Evolutionary conservation across 371 early-diverging fungal species (phyloP), one percentile per base, ranked within the genome.

Genomic region (Apophysomyces ossiformis): DNA sequence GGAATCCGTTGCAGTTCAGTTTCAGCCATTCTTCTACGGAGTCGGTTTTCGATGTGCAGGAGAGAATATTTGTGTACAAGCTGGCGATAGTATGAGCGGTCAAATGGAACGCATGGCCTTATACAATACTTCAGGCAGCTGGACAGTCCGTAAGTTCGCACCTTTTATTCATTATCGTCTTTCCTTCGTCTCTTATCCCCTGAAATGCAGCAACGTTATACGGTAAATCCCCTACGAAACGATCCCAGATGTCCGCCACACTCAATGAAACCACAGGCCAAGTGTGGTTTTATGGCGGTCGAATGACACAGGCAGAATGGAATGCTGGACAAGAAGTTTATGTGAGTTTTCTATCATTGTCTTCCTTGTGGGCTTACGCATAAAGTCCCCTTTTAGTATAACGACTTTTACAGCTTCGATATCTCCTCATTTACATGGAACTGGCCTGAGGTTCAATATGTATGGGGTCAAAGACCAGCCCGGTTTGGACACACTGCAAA

Each of bases 331-430:
- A 9, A 16, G 39, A 46, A 26, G 9, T 37, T 37, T 70, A 63
- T 37, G 63, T 54, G 57, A 37, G 63, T 68, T 26, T 26, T n/a
- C 21, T 26, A 50, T 26, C 9, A 21, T 36, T 1, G 8, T n/a
- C 15, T 43, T 18, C 35, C 2, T 44, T 38, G 41, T 61, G 32
- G 32, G 32, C 35, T 62, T 8, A 37, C 6, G 45, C 35, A 37
- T 15, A 41, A 32, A 39, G 6, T 45, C 3, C 32, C 43, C 7
- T 47, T 45, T 32, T 63, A 70, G 70, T 70, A 47, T 16, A 63
- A 66, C 15, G 66, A 70, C 5, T 70, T 70, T 39, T 70, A 66
- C 26, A 56, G 43, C 9, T 70, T 70, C 18, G 66, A 70, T 60
- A 63, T 56, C 7, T 58, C 16, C 13, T 37, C 50, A 2, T 46